Percentiles rank a stretch among this genome's conserved stretches.
Conservation (phyloP, 495 filamentous ascomycete genomes). For the Immersiella caudata region DNA sequence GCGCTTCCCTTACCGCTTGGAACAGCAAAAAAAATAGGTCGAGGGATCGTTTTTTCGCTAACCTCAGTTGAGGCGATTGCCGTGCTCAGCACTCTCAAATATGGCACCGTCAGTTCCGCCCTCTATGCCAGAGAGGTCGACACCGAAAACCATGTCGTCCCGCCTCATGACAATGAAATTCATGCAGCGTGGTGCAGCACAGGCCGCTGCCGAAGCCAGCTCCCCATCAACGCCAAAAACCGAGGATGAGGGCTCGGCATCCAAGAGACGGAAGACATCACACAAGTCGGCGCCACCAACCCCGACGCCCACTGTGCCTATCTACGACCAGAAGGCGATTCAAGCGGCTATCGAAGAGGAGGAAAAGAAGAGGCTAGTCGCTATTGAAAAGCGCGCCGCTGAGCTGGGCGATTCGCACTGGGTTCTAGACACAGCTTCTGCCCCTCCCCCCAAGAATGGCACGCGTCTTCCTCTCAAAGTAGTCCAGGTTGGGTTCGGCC, state of each 20-base stretch:
- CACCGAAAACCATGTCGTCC: conserved; percentile 80
- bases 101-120: conserved; percentile 26
- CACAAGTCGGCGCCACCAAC: conserved; percentile 26
- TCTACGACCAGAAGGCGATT: conserved; percentile 56
- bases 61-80: no score
- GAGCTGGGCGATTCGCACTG: conserved; percentile 85
- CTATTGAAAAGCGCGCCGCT: conserved; percentile 68
- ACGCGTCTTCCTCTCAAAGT: conserved; percentile 43
- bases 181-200: conserved; percentile 85
- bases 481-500: conserved; percentile 52
- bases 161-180: conserved; percentile 97
- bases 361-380: conserved; percentile 71
- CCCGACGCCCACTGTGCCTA: conserved; percentile 21
- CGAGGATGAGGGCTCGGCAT: conserved; percentile 41
- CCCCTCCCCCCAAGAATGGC: conserved; percentile 21
- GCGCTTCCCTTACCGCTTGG: background rate
- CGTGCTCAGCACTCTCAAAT: conserved; percentile 20
- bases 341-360: conserved; percentile 73
- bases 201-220: conserved; percentile 43
- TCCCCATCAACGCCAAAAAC: conserved; percentile 44
- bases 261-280: conserved; percentile 58
- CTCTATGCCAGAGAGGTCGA: conserved; percentile 42
- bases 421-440: conserved; percentile 61
- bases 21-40: background rate
- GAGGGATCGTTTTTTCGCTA: background rate